These are phyloP conservation scores for Adansonia rubrostipa DNA, from an alignment of 441 rosid species.

Conservation along the genomic window DNA sequence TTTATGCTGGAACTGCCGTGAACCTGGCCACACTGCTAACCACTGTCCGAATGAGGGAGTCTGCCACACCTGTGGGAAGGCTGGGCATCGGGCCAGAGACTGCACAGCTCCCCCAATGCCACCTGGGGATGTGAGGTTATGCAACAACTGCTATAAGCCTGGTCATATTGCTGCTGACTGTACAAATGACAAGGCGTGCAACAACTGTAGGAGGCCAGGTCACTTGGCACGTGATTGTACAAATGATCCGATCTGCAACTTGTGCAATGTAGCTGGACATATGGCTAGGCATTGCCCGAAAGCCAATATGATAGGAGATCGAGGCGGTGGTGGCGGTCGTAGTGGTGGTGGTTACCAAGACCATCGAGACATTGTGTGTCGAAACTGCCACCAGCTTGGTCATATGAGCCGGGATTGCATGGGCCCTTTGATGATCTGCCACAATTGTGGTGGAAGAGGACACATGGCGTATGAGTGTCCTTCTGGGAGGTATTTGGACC, in stretches of 20 bases:
- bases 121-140: constrained; percentile 75
- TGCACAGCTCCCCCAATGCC: constrained; percentile 65
- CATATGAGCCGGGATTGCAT: constrained; percentile 81
- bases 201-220: constrained; percentile 80
- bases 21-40: constrained; percentile 77
- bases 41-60: constrained; percentile 77
- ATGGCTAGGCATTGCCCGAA: constrained; percentile 71
- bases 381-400: constrained; percentile 72
- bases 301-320: constrained; percentile 47
- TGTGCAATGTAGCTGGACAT: constrained; percentile 73
- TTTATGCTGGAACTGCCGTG: constrained; percentile 80
- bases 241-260: constrained; percentile 71
- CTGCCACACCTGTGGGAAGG: constrained; percentile 88
- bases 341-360: constrained; percentile 44
- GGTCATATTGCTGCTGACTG: constrained; percentile 82
- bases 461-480: constrained; percentile 71
- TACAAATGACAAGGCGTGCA: constrained; percentile 80
- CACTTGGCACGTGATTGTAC: constrained; percentile 81
- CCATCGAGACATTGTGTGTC: constrained; percentile 58
- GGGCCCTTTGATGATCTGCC: constrained; percentile 70
- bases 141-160: constrained; percentile 84
- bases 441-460: constrained; percentile 79
- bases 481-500: constrained; percentile 66
- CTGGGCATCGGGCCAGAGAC: constrained; percentile 79
- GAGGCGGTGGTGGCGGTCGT: constrained; percentile 33